Conservation (phyloP, 495 filamentous ascomycete species). For the Bryoglossum gracile region DNA sequence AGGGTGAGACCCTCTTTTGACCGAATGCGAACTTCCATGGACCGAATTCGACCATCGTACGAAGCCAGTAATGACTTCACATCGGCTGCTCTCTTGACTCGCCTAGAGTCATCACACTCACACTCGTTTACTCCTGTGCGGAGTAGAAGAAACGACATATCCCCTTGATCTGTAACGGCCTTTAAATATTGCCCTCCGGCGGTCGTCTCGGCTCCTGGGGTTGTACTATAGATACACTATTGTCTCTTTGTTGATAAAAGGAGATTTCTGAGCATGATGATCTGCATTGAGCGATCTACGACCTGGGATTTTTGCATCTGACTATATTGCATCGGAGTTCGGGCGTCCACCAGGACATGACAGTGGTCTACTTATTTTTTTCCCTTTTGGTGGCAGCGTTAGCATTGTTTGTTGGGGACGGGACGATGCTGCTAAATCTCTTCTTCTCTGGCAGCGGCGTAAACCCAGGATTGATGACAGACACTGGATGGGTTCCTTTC, state of each 20-base stretch:
- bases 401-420: not conserved
- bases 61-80: conserved; percentile 87
- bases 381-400: too few species aligned
- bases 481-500: conserved; percentile 11
- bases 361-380: not conserved
- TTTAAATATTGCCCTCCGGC: conserved; percentile 2
- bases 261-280: conserved; percentile 23
- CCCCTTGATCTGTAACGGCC: conserved; percentile 10
- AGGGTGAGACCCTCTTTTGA: conserved; percentile 65
- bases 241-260: conserved; percentile 21
- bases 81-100: conserved; percentile 70
- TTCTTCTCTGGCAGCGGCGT: conserved; percentile 8
- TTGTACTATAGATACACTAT: conserved; percentile 22
- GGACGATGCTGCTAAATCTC: conserved; percentile 7
- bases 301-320: conserved; percentile 18
- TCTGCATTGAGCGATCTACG: conserved; percentile 29
- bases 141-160: conserved; percentile 17
- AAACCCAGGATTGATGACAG: conserved; percentile 1
- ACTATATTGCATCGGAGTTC: conserved; percentile 21
- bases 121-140: conserved; percentile 32
- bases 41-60: conserved; percentile 67
- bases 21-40: conserved; percentile 66
- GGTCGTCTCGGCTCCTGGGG: not conserved
- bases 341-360: conserved; percentile 5
- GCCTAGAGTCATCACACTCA: conserved; percentile 67